A percentile compares a stretch with the other conserved stretches of the same genome.
These are phyloP conservation scores for Backusella westeae DNA, from an alignment of 192 early-diverging fungal species.

Conservation along the genomic window DNA sequence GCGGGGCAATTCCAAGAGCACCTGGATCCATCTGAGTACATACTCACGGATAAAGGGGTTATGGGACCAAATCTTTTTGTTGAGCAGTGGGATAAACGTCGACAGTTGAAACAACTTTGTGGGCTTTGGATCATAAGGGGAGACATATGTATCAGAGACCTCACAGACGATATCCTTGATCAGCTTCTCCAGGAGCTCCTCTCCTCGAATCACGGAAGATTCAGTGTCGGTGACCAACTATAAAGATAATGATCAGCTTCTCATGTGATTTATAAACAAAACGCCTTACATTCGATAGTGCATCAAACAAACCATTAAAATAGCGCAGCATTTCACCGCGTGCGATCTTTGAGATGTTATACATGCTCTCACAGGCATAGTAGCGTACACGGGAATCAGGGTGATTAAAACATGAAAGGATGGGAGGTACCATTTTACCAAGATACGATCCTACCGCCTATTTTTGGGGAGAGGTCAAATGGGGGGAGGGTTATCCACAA, in stretches of 20 bases:
- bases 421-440: conserved; percentile 85
- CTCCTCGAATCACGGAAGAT: conserved; percentile 87
- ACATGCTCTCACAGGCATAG: conserved; percentile 98
- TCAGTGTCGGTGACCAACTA: conserved; percentile 88
- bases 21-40: conserved; percentile 91
- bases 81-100: conserved; percentile 88
- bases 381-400: conserved; percentile 92
- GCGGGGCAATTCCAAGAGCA: conserved; percentile 89
- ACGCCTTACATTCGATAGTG: conserved; percentile 76
- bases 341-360: conserved; percentile 97
- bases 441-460: conserved; percentile 60
- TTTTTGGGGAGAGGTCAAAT: not conserved
- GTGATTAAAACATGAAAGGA: conserved; percentile 89
- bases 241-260: not conserved
- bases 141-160: conserved; percentile 74
- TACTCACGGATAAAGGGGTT: conserved; percentile 90
- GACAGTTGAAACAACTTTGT: conserved; percentile 77
- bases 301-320: conserved; percentile 98
- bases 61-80: conserved; percentile 86
- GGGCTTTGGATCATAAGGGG: conserved; percentile 34
- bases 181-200: conserved; percentile 89
- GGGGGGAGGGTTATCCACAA: not conserved
- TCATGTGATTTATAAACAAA: not conserved
- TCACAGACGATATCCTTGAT: conserved; percentile 98
- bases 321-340: conserved; percentile 81